These are phyloP conservation scores for Coleophoma cylindrospora DNA, from an alignment of 2,329 filamentous ascomycete genomes.

Conservation along the genomic window DNA sequence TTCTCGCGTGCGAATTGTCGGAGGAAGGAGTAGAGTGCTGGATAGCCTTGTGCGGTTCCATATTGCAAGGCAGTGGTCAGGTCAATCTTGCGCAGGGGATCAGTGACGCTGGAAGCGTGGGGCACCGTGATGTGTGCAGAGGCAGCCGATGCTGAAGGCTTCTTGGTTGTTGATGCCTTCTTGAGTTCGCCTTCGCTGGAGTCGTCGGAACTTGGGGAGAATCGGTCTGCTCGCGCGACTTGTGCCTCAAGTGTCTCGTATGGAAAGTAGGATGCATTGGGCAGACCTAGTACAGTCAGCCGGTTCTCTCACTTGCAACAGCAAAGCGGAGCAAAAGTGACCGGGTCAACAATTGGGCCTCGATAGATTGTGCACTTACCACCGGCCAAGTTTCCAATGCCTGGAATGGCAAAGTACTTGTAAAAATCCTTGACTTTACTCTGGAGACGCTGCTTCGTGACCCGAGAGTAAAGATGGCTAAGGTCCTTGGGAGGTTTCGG, in stretches of 20 bases:
- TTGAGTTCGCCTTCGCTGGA: conserved; percentile 39
- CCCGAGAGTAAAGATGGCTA: conserved; percentile 71
- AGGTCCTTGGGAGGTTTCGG: conserved; percentile 59
- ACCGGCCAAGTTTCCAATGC: conserved; percentile 57
- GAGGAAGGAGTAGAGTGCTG: conserved; percentile 71
- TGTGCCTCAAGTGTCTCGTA: conserved; percentile 87
- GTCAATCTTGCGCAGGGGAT: conserved; percentile 69
- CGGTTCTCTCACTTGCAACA: not conserved
- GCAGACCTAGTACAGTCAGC: conserved; percentile 54
- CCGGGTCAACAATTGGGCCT: not conserved
- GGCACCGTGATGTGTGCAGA: conserved; percentile 62
- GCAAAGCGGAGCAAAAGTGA: not conserved
- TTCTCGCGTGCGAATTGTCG: conserved; percentile 72
- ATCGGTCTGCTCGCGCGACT: conserved; percentile 69
- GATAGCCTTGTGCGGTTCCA: conserved; percentile 76
- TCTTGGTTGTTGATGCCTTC: conserved; percentile 28
- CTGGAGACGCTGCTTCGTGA: conserved; percentile 57
- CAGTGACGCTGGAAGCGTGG: conserved; percentile 52
- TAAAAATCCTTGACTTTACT: conserved; percentile 79
- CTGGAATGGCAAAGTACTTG: conserved; percentile 69
- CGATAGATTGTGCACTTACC: conserved; percentile 34
- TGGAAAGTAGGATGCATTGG: conserved; percentile 77
- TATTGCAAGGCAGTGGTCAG: conserved; percentile 81
- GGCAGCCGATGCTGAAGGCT: conserved; percentile 15
- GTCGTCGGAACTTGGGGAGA: conserved; percentile 63